Percentiles rank a stretch among this genome's conserved stretches.
phyloP scores from a whole-genome alignment of 2,329 filamentous ascomycete genomes.

The Colletotrichum musicola region DNA sequence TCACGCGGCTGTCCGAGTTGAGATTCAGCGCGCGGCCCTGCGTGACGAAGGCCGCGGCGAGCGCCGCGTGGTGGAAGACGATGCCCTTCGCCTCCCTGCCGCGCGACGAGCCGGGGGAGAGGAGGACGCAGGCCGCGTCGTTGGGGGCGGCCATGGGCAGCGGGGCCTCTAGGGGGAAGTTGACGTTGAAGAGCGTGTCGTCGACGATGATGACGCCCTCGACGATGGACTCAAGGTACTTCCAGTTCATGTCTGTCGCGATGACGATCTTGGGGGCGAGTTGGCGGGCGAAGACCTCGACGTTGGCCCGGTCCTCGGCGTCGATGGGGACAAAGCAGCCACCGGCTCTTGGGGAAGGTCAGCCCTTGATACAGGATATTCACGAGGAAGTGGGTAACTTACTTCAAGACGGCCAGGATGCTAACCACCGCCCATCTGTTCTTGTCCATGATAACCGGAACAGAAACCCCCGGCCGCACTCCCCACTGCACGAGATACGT shows the following conservation, averaged over 20 bases:
- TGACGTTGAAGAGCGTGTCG: conserved; percentile 52
- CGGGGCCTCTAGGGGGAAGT: conserved; percentile 43
- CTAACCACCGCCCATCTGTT: conserved; percentile 76
- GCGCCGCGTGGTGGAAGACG: conserved; percentile 70
- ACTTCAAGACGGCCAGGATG: conserved; percentile 77
- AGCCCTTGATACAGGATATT: conserved; percentile 46
- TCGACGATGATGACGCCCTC: conserved; percentile 58
- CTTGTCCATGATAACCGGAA: conserved; percentile 78
- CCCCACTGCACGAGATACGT: conserved; percentile 64
- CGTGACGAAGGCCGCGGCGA: conserved; percentile 66
- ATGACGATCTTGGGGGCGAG: conserved; percentile 60
- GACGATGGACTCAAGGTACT: conserved; percentile 54
- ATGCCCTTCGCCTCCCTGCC: conserved; percentile 71
- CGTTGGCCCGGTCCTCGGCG: conserved; percentile 55
- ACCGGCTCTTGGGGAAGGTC: conserved; percentile 51
- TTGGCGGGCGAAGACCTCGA: conserved; percentile 57
- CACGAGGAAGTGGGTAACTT: conserved; percentile 56
- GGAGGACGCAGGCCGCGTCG: conserved; percentile 71
- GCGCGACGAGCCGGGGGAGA: conserved; percentile 64
- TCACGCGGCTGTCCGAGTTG: conserved; percentile 63
- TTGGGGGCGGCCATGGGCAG: conserved; percentile 53
- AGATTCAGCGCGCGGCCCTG: conserved; percentile 65
- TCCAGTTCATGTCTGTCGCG: conserved; percentile 57
- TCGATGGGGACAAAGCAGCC: conserved; percentile 65
- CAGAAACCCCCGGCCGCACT: conserved; percentile 64